Conservation (phyloP, 192 early-diverging fungal species). For the Coemansia sp. region DNA sequence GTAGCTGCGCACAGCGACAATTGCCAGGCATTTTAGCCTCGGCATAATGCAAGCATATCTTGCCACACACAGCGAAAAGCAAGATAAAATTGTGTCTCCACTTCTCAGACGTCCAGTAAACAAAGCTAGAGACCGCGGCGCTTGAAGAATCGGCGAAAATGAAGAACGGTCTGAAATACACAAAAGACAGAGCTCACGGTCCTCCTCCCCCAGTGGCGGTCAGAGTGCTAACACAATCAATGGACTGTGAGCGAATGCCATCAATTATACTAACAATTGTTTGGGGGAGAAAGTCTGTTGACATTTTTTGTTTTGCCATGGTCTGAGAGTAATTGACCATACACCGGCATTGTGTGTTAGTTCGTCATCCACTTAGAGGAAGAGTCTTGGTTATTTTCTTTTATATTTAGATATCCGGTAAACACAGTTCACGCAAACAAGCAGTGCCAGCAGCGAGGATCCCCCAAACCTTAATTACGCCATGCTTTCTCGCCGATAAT, state of each 20-base stretch:
- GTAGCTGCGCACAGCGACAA: not conserved
- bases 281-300: not conserved
- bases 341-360: not conserved
- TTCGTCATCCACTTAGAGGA: not conserved
- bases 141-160: not conserved
- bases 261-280: not conserved
- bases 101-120: conserved; percentile 3
- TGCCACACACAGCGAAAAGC: not conserved
- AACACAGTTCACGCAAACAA: conserved; percentile 1
- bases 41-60: not conserved
- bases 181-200: not conserved
- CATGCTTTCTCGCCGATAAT: conserved; percentile 1
- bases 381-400: not conserved
- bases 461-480: conserved; percentile 10
- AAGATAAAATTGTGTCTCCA: not conserved
- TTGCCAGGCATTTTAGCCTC: not conserved
- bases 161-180: not conserved
- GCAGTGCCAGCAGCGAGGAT: not conserved
- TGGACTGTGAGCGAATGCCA: not conserved
- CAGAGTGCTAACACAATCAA: not conserved
- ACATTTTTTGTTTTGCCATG: conserved; percentile 1
- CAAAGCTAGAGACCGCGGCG: not conserved
- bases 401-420: not conserved
- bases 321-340: not conserved
- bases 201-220: not conserved